These are phyloP conservation scores for Xylaria curta DNA, from an alignment of 495 filamentous ascomycete species.

Conservation along the genomic window DNA sequence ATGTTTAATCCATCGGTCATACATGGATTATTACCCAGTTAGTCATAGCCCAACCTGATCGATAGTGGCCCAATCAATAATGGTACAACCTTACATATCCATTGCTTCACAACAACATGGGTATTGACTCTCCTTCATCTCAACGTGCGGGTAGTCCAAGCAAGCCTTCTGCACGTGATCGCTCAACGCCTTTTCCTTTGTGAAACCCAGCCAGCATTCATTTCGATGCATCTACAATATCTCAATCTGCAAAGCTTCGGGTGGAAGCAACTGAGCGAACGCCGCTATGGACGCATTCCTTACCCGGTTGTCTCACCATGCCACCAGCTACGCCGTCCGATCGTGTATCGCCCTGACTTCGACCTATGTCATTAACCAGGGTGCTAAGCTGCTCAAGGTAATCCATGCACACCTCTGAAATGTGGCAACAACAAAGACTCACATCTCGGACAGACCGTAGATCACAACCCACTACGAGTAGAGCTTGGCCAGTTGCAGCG, in stretches of 20 bases:
- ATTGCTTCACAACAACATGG: neutral
- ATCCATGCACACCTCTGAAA: neutral
- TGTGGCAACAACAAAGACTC: conserved; percentile 2
- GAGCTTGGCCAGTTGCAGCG: conserved; percentile 40
- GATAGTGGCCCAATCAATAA: neutral
- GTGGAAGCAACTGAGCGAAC: conserved; percentile 23
- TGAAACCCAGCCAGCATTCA: neutral
- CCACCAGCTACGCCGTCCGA: conserved; percentile 88
- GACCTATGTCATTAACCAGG: conserved; percentile 82
- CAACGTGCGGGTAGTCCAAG: neutral
- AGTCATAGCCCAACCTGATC: too few relatives aligned
- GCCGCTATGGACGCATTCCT: conserved; percentile 78
- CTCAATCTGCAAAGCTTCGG: conserved; percentile 20
- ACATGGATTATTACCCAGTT: too few relatives aligned
- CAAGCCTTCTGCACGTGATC: neutral
- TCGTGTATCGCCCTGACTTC: conserved; percentile 91
- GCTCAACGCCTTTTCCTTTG: neutral
- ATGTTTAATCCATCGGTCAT: too few relatives aligned
- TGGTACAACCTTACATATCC: neutral
- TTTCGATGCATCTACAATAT: conserved; percentile 30
- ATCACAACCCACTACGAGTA: conserved; percentile 35
- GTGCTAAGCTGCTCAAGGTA: conserved; percentile 80
- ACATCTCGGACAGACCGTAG: conserved; percentile 32
- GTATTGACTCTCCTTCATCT: neutral
- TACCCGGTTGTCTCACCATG: conserved; percentile 70